phyloP scores from a whole-genome alignment of 164 flowering plant species.

The Euptelea pleiosperma region DNA sequence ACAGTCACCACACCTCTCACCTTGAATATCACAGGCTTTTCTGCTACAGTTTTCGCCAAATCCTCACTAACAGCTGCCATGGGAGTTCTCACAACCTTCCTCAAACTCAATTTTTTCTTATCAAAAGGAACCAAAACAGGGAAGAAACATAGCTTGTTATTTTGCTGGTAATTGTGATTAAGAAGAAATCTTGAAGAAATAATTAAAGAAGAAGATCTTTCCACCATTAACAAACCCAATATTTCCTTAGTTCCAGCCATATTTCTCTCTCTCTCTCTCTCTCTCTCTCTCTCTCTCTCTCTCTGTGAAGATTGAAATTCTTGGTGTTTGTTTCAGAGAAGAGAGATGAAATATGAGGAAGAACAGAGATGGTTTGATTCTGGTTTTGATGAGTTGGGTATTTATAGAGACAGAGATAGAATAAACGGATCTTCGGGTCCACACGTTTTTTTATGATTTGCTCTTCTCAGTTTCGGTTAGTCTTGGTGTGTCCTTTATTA shows the following conservation, averaged over 20 bases:
- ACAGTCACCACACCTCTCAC: conserved; percentile 84
- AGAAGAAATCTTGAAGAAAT: conserved; percentile 31
- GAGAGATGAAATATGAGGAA: background rate
- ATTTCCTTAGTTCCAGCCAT: conserved; percentile 61
- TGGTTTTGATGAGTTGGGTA: background rate
- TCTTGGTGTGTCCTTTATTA: too few species aligned
- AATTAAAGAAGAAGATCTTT: conserved; percentile 39
- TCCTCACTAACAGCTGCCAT: conserved; percentile 76
- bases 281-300: background rate
- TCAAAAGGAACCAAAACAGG: conserved; percentile 19
- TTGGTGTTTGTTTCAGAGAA: conserved; percentile 5
- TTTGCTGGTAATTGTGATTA: conserved; percentile 12
- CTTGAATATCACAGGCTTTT: conserved; percentile 61
- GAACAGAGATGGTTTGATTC: background rate
- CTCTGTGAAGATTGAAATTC: too few species aligned
- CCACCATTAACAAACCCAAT: conserved; percentile 44
- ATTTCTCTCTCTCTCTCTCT: conserved; percentile 1
- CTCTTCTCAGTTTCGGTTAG: too few species aligned
- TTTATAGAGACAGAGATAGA: background rate
- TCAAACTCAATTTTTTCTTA: conserved; percentile 15
- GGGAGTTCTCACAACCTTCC: conserved; percentile 21
- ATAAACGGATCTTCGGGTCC: conserved; percentile 10
- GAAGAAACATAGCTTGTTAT: conserved; percentile 23
- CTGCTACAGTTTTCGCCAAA: conserved; percentile 35
- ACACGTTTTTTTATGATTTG: too few species aligned